Conservation (phyloP, 179 eudicot genomes). For the Spergularia azorica region DNA sequence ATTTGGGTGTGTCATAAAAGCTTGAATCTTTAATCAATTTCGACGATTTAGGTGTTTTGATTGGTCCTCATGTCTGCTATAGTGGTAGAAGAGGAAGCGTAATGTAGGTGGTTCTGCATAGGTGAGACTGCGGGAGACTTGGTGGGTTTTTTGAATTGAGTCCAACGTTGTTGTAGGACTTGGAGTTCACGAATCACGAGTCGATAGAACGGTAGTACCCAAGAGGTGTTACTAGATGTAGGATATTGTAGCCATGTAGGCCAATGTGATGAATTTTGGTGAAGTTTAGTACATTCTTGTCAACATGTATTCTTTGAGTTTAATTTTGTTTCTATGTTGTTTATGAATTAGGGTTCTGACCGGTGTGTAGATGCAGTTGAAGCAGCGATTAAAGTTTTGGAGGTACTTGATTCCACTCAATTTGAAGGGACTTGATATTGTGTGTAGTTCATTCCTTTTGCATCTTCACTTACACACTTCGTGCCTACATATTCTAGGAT, state of each 20-base stretch:
- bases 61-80: no score
- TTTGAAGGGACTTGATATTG: neutral
- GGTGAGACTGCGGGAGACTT: no score
- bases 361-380: slow-evolving; percentile 87
- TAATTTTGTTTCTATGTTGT: neutral
- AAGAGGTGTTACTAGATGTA: no score
- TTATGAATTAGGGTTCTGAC: slow-evolving; percentile 56
- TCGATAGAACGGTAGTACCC: no score
- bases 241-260: no score
- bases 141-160: neutral
- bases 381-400: slow-evolving; percentile 79
- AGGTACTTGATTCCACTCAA: slow-evolving; percentile 42
- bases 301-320: neutral
- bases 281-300: slow-evolving; percentile 1
- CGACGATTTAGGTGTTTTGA: no score
- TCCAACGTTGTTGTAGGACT: neutral
- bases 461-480: neutral
- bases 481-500: slow-evolving; percentile 44
- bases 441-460: slow-evolving; percentile 1
- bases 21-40: no score
- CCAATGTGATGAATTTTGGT: neutral
- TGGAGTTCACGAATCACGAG: neutral
- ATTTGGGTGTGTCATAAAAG: no score
- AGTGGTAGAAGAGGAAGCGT: no score
- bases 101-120: no score